Base-by-base conservation (phyloP, 2,329 filamentous ascomycete genomes). In the Talaromyces sp. region DNA sequence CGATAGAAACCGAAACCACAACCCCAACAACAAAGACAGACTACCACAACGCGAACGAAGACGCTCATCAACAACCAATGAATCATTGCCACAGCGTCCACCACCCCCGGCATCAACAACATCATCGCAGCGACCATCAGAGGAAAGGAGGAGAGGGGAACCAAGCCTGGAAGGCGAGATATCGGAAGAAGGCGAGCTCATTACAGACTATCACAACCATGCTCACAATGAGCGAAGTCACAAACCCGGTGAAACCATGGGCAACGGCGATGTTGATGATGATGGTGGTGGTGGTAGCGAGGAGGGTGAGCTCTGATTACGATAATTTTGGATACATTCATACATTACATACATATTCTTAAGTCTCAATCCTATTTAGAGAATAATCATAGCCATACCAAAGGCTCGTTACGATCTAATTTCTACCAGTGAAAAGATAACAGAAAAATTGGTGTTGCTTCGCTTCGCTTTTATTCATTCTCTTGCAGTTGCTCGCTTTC, bases 271-370 rank as follows among this genome's bases (percentile, higher is more conserved):
- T 22, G 22, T 22, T 43, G 70, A 62, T 8, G 68, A 69, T 52
- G 71, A 70, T 61, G 76, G 77, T 49, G 77, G 73, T 7, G 77
- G 73, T 33, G 78, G 79, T 3, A 80, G 79, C 61, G 79, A 81
- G 67, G 79, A 80, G 63, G 79, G 79, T 15, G 79, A 81, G 66
- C 70, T 80, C 50, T 65, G 11, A 50, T 33, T 39, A 1, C 49
- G 11, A 31, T 11, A 19, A n/a, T 35, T 2, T 39, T 22, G 19
- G 10, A 56, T 22, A 56, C 50, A 50, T 17, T 8, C 35, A 49
- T 22, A 25, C 27, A n/a, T 35, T 35, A 54, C 9, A 54, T 3
- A 54, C n/a, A 35, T 54, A 54, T 15, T 22, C 50, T 19, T 35
- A 22, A 3, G 11, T 54, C 13, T 54, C 22, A 19, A 13, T 19